Conservation (phyloP, 2,329 filamentous ascomycete genomes). For the Fusarium sp. region DNA sequence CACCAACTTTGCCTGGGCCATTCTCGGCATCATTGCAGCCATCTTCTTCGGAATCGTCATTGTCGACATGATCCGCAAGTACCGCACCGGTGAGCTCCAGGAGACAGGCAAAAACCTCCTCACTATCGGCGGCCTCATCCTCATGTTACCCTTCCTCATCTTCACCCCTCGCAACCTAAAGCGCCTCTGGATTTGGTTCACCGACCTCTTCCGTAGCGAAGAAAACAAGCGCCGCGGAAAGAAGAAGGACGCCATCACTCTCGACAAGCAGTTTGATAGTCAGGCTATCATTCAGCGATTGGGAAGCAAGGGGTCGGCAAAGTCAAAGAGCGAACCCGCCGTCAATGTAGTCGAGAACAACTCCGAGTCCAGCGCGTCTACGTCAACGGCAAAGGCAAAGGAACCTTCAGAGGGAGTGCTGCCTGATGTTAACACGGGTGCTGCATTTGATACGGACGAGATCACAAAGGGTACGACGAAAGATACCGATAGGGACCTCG, state of each 20-base stretch:
- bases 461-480: too few species aligned
- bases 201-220: conserved; percentile 35
- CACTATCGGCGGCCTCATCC: neutral
- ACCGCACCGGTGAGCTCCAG: conserved; percentile 28
- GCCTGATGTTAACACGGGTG: too few species aligned
- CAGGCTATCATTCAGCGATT: conserved; percentile 18
- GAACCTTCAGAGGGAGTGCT: too few species aligned
- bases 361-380: too few species aligned
- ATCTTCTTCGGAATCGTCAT: conserved; percentile 24
- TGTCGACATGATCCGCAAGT: conserved; percentile 31
- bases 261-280: conserved; percentile 8
- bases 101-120: conserved; percentile 7
- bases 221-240: conserved; percentile 14
- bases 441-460: too few species aligned
- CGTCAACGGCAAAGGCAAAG: too few species aligned
- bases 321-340: too few species aligned
- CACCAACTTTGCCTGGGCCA: conserved; percentile 16
- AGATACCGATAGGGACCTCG: too few species aligned
- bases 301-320: neutral
- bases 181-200: conserved; percentile 13
- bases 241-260: neutral
- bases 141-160: conserved; percentile 14
- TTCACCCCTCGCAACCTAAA: conserved; percentile 15
- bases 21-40: conserved; percentile 20
- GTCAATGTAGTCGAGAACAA: too few species aligned